A percentile compares a stretch with the other conserved stretches of the same genome.
These are phyloP conservation scores for Trametes gibbosa DNA, from an alignment of 768 basidiomycete genomes.

Conservation along the genomic window DNA sequence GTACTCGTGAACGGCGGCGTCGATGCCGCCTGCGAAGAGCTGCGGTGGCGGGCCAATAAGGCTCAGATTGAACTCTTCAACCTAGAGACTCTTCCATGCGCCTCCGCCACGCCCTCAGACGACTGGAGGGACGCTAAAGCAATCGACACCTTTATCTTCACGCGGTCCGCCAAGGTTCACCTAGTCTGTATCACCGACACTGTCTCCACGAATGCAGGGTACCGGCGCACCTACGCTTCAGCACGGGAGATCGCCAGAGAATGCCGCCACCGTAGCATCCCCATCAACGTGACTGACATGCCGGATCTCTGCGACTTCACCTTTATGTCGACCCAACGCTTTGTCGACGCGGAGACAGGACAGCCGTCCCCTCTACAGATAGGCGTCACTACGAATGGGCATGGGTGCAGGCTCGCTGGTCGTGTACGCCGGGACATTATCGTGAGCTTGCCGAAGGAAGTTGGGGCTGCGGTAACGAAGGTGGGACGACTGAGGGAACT, in stretches of 20 bases:
- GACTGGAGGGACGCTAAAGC: conserved; percentile 39
- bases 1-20: conserved; percentile 56
- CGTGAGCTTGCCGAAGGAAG: conserved; percentile 62
- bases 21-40: conserved; percentile 60
- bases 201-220: conserved; percentile 32
- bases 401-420: conserved; percentile 81
- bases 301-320: conserved; percentile 87
- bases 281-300: conserved; percentile 85
- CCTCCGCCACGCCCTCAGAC: conserved; percentile 7
- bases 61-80: conserved; percentile 59
- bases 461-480: conserved; percentile 72
- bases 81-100: conserved; percentile 45
- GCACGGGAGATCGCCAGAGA: conserved; percentile 56
- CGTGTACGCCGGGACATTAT: conserved; percentile 84
- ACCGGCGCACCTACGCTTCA: conserved; percentile 47
- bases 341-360: conserved; percentile 49
- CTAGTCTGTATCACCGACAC: conserved; percentile 87
- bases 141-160: conserved; percentile 47
- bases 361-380: conserved; percentile 60
- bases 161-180: conserved; percentile 30
- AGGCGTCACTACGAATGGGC: conserved; percentile 87
- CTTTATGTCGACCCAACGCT: conserved; percentile 83
- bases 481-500: conserved; percentile 66
- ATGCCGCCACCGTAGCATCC: conserved; percentile 59
- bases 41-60: conserved; percentile 58